phyloP scores from a whole-genome alignment of 768 basidiomycete species.

The Scleroderma citrinum region DNA sequence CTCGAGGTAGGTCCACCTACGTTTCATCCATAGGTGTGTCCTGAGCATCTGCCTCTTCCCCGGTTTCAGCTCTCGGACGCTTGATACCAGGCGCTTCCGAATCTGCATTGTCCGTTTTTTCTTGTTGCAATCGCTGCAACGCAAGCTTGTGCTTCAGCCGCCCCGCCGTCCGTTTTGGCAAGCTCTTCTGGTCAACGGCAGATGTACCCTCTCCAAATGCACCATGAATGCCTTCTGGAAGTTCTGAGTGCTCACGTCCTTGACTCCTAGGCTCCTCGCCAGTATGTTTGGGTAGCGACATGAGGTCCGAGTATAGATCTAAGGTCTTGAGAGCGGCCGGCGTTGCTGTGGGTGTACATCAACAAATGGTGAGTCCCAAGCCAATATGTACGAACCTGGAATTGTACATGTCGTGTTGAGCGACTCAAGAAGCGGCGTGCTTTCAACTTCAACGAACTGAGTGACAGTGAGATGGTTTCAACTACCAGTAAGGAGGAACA shows the following conservation, averaged over 20 bases:
- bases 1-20: background rate
- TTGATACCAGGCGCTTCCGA: conserved; percentile 8
- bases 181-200: conserved; percentile 17
- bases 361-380: background rate
- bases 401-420: conserved; percentile 43
- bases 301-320: conserved; percentile 55
- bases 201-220: conserved; percentile 3
- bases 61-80: conserved; percentile 12
- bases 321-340: conserved; percentile 44
- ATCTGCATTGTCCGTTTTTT: conserved; percentile 1
- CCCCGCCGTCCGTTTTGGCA: conserved; percentile 43
- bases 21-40: conserved; percentile 1
- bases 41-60: background rate
- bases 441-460: conserved; percentile 17
- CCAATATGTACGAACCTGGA: conserved; percentile 36
- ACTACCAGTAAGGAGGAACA: background rate
- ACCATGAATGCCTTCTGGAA: conserved; percentile 9
- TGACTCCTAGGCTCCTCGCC: conserved; percentile 41
- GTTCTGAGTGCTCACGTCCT: conserved; percentile 23
- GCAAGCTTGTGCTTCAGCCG: conserved; percentile 48
- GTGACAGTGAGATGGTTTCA: background rate
- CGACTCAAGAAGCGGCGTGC: conserved; percentile 32
- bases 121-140: conserved; percentile 25
- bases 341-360: conserved; percentile 35
- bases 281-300: conserved; percentile 54